Evolutionary conservation across 2,329 filamentous ascomycete genomes (phyloP).

Genomic region (Dothidotthia symphoricarpi): DNA sequence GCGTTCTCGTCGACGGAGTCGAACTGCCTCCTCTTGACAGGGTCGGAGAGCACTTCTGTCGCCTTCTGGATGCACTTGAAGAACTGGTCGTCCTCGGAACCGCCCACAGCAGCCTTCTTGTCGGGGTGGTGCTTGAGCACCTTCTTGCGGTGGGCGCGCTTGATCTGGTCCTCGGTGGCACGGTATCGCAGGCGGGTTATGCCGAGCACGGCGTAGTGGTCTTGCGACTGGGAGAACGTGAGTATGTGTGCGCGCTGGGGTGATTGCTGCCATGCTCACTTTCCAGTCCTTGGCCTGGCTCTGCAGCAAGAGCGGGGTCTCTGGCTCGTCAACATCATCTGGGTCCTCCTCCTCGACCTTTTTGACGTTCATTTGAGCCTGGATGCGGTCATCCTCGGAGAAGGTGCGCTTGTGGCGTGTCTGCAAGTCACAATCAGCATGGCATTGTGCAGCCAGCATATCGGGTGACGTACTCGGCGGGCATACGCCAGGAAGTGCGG

Average conservation of each 20-base stretch:
- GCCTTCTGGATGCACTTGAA: conserved; percentile 99
- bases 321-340: conserved; percentile 87
- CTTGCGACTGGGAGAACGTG: conserved; percentile 64
- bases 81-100: conserved; percentile 91
- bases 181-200: conserved; percentile 87
- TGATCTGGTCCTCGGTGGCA: conserved; percentile 97
- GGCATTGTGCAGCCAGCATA: no score
- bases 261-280: conserved; percentile 52
- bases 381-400: conserved; percentile 96
- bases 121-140: conserved; percentile 98
- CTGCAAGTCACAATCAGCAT: conserved; percentile 38
- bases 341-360: conserved; percentile 90
- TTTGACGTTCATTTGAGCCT: conserved; percentile 91
- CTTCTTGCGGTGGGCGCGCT: conserved; percentile 98
- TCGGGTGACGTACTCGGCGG: conserved; percentile 70
- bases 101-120: conserved; percentile 91
- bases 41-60: conserved; percentile 88
- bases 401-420: conserved; percentile 94
- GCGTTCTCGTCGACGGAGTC: conserved; percentile 95
- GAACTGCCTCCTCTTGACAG: conserved; percentile 87
- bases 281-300: conserved; percentile 99
- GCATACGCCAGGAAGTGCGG: conserved; percentile 98
- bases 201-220: conserved; percentile 96
- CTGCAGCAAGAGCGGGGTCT: conserved; percentile 88
- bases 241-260: conserved; percentile 1